Percentiles rank a stretch among this genome's conserved stretches.
These are phyloP conservation scores for Nannizzia gypsea DNA, from an alignment of 2,329 filamentous ascomycete species.

Conservation along the genomic window DNA sequence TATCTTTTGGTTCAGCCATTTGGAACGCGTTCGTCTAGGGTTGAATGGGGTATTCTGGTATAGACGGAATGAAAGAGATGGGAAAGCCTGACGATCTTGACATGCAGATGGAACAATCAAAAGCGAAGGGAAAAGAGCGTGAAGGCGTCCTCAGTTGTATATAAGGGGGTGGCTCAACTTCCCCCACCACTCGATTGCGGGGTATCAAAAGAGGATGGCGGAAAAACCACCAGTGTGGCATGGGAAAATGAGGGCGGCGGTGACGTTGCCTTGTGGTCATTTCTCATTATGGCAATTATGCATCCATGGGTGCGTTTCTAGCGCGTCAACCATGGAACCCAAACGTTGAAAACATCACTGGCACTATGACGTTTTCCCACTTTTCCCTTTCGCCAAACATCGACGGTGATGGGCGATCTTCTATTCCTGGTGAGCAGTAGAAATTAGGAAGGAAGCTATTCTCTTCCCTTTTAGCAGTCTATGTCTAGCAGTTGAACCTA, in stretches of 20 bases:
- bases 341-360: not conserved
- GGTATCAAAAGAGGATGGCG: not conserved
- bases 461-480: not conserved
- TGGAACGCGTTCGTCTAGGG: not conserved
- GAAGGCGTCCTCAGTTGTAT: not conserved
- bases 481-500: not conserved
- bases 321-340: not conserved
- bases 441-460: no score
- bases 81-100: not conserved
- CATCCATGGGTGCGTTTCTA: not conserved
- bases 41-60: not conserved
- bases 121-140: not conserved
- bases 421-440: not conserved
- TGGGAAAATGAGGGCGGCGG: not conserved
- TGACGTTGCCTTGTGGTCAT: not conserved
- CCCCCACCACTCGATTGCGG: not conserved
- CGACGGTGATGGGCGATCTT: not conserved
- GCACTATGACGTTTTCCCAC: not conserved
- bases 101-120: not conserved
- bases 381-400: not conserved
- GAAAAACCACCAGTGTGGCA: not conserved
- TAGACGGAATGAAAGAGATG: not conserved
- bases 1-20: not conserved
- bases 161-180: not conserved
- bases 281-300: not conserved